Percentiles rank a stretch among this genome's conserved stretches.
phyloP scores from a whole-genome alignment of 2,329 filamentous ascomycete genomes.

The Keithomyces neogunnii region DNA sequence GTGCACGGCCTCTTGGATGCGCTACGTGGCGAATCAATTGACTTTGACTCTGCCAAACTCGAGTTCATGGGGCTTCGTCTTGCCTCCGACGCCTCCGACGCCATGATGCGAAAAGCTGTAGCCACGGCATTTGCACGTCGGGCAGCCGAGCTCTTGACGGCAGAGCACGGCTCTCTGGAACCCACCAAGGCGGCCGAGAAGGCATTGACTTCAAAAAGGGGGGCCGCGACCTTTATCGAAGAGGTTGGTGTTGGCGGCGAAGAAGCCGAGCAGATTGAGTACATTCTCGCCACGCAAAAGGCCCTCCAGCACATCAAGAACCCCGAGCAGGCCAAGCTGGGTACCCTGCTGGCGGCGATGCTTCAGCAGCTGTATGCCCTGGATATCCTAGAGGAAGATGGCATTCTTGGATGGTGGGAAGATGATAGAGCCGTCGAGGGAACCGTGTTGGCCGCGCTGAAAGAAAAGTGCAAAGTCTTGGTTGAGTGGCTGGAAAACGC shows the following conservation, averaged over 20 bases:
- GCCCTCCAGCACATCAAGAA: slow-evolving; percentile 63
- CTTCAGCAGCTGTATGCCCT: slow-evolving; percentile 78
- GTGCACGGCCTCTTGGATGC: slow-evolving; percentile 81
- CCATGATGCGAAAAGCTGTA: slow-evolving; percentile 79
- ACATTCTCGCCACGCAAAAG: slow-evolving; percentile 72
- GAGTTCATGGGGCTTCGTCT: slow-evolving; percentile 93
- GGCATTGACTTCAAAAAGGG: slow-evolving; percentile 46
- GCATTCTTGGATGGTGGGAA: slow-evolving; percentile 81
- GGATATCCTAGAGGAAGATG: slow-evolving; percentile 84
- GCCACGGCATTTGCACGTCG: slow-evolving; percentile 78
- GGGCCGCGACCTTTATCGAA: slow-evolving; percentile 46
- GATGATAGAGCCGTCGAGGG: slow-evolving; percentile 59
- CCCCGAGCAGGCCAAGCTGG: slow-evolving; percentile 37
- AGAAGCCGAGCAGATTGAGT: slow-evolving; percentile 74
- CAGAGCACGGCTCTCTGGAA: slow-evolving; percentile 43
- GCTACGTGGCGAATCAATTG: slow-evolving; percentile 62
- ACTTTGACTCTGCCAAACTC: slow-evolving; percentile 75
- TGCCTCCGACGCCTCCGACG: slow-evolving; percentile 80
- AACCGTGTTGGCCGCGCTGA: slow-evolving; percentile 61
- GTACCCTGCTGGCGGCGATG: slow-evolving; percentile 64
- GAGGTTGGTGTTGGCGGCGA: slow-evolving; percentile 57
- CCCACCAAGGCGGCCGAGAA: slow-evolving; percentile 56
- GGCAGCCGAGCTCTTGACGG: slow-evolving; percentile 58
- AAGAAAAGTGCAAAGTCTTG: slow-evolving; percentile 66
- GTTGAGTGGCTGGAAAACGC: slow-evolving; percentile 80